A percentile compares a stretch with the other conserved stretches of the same genome.
phyloP scores from a whole-genome alignment of 2,329 filamentous ascomycete species.

The Exophiala mesophila region DNA sequence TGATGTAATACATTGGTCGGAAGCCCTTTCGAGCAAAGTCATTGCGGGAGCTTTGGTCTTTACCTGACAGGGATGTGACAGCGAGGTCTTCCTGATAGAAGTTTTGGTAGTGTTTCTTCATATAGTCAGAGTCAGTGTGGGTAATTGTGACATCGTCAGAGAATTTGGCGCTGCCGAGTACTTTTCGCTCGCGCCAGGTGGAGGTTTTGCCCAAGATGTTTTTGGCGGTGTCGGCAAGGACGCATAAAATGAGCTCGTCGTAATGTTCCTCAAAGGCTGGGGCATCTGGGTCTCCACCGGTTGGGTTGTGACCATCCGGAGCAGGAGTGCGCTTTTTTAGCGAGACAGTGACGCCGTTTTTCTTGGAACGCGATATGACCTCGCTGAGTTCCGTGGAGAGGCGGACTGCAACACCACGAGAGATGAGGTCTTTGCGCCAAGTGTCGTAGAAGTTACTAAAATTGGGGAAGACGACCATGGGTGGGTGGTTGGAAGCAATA shows the following conservation, averaged over 20 bases:
- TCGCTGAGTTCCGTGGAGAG: conserved; percentile 50
- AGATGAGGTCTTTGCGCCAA: conserved; percentile 50
- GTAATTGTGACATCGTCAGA: conserved; percentile 60
- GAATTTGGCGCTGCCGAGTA: conserved; percentile 66
- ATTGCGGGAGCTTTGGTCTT: conserved; percentile 18
- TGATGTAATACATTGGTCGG: conserved; percentile 58
- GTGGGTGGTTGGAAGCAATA: conserved; percentile 51
- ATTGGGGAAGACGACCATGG: conserved; percentile 59
- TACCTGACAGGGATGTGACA: conserved; percentile 13
- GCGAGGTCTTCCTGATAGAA: conserved; percentile 30
- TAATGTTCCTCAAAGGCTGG: conserved; percentile 46
- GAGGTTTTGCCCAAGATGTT: conserved; percentile 49
- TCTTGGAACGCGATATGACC: conserved; percentile 46
- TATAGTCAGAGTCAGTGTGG: conserved; percentile 54
- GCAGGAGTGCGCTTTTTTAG: conserved; percentile 25
- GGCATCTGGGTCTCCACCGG: conserved; percentile 15
- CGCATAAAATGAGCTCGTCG: conserved; percentile 57
- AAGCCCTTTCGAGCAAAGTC: conserved; percentile 39
- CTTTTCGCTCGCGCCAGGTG: conserved; percentile 57
- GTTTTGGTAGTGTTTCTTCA: conserved; percentile 40
- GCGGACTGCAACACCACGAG: conserved; percentile 52
- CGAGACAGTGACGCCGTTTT: conserved; percentile 46
- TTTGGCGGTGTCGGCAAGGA: conserved; percentile 51
- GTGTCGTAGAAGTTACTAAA: conserved; percentile 53
- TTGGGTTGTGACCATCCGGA: conserved; percentile 23